Evolutionary conservation across 2,329 filamentous ascomycete genomes (phyloP), one percentile per base, ranked within the genome.

Genomic region (Akanthomyces uredinophilus): DNA sequence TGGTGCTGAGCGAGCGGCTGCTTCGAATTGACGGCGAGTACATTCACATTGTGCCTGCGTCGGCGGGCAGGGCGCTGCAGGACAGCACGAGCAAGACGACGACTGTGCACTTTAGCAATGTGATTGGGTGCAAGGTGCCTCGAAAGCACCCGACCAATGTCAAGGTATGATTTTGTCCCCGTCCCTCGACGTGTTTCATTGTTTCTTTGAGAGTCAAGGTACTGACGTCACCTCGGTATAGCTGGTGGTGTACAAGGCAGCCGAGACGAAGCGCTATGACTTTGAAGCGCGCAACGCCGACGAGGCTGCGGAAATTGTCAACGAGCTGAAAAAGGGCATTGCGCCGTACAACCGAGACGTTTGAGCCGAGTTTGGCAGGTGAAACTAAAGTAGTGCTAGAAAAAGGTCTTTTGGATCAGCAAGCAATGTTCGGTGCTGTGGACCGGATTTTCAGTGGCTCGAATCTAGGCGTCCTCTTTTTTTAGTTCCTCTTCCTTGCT

Each of bases 1-100:
- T 95, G 68, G 87, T 90, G 47, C 84, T 89, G 69, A 90, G 90
- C 64, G 89, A 92, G 68, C 85, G 90, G 63, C 84, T 91, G 11
- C 78, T 95, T 47, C 87, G 89, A 52, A 91, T 96, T 66, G 91
- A 94, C 68, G 90, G 90, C 64, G 91, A 96, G 72, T 95, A 93
- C 72, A 86, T 96, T 65, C 90, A 94, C 74, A 92, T 96, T 68
- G 88, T 92, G 83, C 90, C 91, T 29, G 81, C 84, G 1, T 84
- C 83, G 2, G 83, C 83, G 11, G 87, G 87, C 43, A 90, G 89
- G 71, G 83, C 85, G 13, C 76, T 86, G 62, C 83, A 85, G 63
- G 86, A 88, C 61, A 82, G 80, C 24, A 81, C 80, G 61, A 84
- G 84, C 41, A 92, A 92, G 77, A 89, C 87, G 39, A 92, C 90